A percentile compares a stretch with the other conserved stretches of the same genome.
Conservation (phyloP, 129 eudicot species). For the carrot (Daucus carota) region DH1_v3.0 NC_030382.2:11819001-11819500, state of each 20-base stretch:
- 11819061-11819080: constrained; percentile 3
- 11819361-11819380: too few species aligned
- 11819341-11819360: too few species aligned
- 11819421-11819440: too few species aligned
- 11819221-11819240: not conserved
- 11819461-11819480: too few species aligned
- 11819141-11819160: constrained; percentile 7
- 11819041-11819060: not conserved
- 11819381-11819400: too few species aligned
- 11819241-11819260: not conserved
- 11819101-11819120: not conserved
- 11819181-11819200: not conserved
- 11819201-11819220: not conserved
- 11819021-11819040: not conserved
- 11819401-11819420: too few species aligned
- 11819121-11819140: constrained; percentile 12
- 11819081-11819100: constrained; percentile 9
- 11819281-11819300: not conserved
- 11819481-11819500: too few species aligned
- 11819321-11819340: not conserved
- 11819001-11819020: constrained; percentile 19
- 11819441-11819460: too few species aligned
- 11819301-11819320: too few species aligned
- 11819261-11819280: too few species aligned
- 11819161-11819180: not conserved